Evolutionary conservation across 106 monocot species (phyloP), one percentile per base, ranked within the genome.

Genomic region (Cymbidium sinense): DNA sequence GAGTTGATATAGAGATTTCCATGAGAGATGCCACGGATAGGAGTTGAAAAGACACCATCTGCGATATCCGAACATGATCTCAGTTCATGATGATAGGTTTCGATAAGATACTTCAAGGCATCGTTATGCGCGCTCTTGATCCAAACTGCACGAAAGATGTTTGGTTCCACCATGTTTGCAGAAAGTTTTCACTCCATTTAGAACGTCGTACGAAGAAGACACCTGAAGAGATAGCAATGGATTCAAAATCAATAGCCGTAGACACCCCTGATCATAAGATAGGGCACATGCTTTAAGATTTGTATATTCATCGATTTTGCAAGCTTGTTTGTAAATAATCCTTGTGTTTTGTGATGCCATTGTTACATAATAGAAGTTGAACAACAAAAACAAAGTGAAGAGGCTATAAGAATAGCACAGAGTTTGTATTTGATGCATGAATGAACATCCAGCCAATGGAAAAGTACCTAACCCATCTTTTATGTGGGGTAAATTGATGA

Each of bases 41-140:
- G 96, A 96, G 77, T 96, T 96, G 81, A 96, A 96, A 29, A 84
- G 81, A 71, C 96, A 96, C 37, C 93, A 91, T 86, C 35, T 82
- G 81, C 10, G 91, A 72, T 69, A 87, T 77, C 1, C 74, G 78
- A 10, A 96, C 86, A 65, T 96, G 96, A 21, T 67, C 74, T 81
- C 35, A 50, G 64, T 69, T 91, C 96, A 31, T 82, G 80, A 58
- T 15, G 88, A 28, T 18, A 94, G 77, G 5, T 34, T 39, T 17
- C 77, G 10, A 93, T 79, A 7, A 93, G 77, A 41, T 85, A 70
- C 64, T 83, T 88, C 79, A 93, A 61, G 5, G 93, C 93, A 12
- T 70, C 93, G 70, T 96, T 96, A 76, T 96, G 93, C 4, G 93
- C 93, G 64, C 96, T 90, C 81, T 94, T 31, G 89, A 91, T 4